phyloP scores from a whole-genome alignment of 768 basidiomycete species.

The Trametes cinnabarina region DNA sequence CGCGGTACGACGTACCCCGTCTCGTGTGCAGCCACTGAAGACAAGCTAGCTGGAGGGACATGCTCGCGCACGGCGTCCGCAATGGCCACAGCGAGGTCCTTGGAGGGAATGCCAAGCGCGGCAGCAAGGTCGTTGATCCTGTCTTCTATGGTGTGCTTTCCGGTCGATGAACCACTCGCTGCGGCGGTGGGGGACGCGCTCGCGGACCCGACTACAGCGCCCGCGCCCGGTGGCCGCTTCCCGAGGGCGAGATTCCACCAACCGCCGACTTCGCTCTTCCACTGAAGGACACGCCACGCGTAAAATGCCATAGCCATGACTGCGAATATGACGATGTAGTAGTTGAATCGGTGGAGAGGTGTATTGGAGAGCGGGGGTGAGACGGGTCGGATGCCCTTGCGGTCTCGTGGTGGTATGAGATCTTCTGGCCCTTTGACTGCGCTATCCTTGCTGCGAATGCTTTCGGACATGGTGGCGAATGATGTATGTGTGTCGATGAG shows the following conservation, averaged over 20 bases:
- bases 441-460: constrained; percentile 4
- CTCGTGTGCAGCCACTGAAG: constrained; percentile 50
- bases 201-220: constrained; percentile 6
- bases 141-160: constrained; percentile 44
- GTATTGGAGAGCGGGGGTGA: constrained; percentile 45
- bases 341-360: constrained; percentile 49
- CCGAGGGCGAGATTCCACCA: constrained; percentile 60
- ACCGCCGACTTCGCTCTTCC: constrained; percentile 52
- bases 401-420: constrained; percentile 30
- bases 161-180: background rate
- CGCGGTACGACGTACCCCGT: constrained; percentile 27
- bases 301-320: constrained; percentile 49
- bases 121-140: constrained; percentile 59
- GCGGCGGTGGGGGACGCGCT: constrained; percentile 12
- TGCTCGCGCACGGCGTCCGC: constrained; percentile 56
- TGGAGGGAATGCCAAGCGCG: constrained; percentile 59
- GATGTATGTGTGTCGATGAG: too few relatives aligned
- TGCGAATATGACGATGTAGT: constrained; percentile 42
- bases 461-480: constrained; percentile 14
- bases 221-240: constrained; percentile 30
- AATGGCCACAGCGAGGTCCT: constrained; percentile 62
- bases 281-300: constrained; percentile 46
- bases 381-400: constrained; percentile 35
- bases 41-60: constrained; percentile 59
- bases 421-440: constrained; percentile 23